phyloP scores from a whole-genome alignment of 2,329 filamentous ascomycete genomes.

The Drechslerella coelobrocha region DNA sequence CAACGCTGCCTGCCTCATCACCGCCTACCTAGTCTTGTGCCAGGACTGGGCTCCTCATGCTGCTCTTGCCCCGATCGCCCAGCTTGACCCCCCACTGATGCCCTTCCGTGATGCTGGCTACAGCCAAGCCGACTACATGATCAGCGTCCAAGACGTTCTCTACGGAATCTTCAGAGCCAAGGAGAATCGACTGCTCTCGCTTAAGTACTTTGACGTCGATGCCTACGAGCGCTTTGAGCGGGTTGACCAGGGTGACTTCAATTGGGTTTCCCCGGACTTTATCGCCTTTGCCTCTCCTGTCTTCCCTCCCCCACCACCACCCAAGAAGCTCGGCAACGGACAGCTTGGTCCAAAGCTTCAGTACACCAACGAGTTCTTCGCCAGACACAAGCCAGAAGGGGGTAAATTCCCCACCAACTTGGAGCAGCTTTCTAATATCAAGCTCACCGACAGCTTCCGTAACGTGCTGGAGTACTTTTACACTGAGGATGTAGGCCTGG shows the following conservation, averaged over 20 bases:
- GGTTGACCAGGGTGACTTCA: constrained; percentile 98
- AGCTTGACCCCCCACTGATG: constrained; percentile 97
- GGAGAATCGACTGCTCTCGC: constrained; percentile 86
- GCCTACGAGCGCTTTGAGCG: constrained; percentile 95
- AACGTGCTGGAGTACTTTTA: constrained; percentile 91
- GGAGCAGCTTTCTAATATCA: constrained; percentile 64
- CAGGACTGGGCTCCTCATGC: constrained; percentile 97
- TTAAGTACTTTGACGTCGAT: constrained; percentile 94
- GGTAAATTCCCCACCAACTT: constrained; percentile 53
- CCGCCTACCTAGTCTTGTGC: constrained; percentile 96
- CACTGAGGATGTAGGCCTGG: constrained; percentile 85
- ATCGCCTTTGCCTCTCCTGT: constrained; percentile 96
- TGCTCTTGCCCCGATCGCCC: constrained; percentile 91
- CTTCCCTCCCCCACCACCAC: constrained; percentile 75
- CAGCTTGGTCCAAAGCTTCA: constrained; percentile 43
- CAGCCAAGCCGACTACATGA: constrained; percentile 94
- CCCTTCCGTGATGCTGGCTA: constrained; percentile 98
- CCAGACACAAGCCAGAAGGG: constrained; percentile 43
- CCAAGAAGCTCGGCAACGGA: constrained; percentile 49
- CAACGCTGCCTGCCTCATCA: constrained; percentile 92
- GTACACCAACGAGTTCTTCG: constrained; percentile 49
- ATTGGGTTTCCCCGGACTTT: constrained; percentile 96
- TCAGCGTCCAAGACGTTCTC: constrained; percentile 95
- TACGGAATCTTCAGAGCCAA: constrained; percentile 99
- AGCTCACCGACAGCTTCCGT: constrained; percentile 78